Conservation (phyloP, 1,139 yeast species). For the Yamadazyma mexicana region DNA sequence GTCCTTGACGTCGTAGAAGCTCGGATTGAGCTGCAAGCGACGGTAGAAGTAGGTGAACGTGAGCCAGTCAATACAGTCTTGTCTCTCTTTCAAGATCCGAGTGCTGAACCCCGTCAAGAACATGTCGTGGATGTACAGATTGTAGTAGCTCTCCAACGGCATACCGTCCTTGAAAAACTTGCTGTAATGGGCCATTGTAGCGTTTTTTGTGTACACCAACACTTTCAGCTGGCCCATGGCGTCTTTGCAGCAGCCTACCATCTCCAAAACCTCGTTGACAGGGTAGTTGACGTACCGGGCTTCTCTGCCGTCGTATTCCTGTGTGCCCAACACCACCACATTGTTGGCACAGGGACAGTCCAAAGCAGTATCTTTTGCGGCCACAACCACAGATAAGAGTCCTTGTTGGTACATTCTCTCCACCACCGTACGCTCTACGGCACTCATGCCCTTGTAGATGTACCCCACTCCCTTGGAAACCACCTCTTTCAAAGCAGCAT, state of each 20-base stretch:
- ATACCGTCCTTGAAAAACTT: slow-evolving; percentile 72
- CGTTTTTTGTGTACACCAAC: slow-evolving; percentile 55
- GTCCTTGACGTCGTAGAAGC: slow-evolving; percentile 78
- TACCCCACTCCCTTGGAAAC: slow-evolving; percentile 69
- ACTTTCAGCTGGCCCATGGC: slow-evolving; percentile 33
- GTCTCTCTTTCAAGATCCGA: slow-evolving; percentile 64
- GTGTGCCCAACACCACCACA: slow-evolving; percentile 72
- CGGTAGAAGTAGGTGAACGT: slow-evolving; percentile 83
- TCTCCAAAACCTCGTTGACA: slow-evolving; percentile 63
- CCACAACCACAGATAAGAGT: slow-evolving; percentile 53
- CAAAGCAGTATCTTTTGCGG: slow-evolving; percentile 55
- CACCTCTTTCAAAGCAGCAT: slow-evolving; percentile 43
- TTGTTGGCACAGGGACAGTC: slow-evolving; percentile 53
- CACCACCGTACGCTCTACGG: slow-evolving; percentile 53
- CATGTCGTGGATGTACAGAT: slow-evolving; percentile 59
- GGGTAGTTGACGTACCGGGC: slow-evolving; percentile 71
- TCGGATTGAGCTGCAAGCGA: slow-evolving; percentile 78
- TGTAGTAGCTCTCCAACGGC: slow-evolving; percentile 81
- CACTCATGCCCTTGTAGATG: slow-evolving; percentile 59
- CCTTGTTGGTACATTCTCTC: slow-evolving; percentile 52
- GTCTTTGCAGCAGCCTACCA: slow-evolving; percentile 63
- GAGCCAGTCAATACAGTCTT: slow-evolving; percentile 89
- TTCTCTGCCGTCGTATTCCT: slow-evolving; percentile 69
- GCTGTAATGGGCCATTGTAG: slow-evolving; percentile 63
- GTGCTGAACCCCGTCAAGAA: slow-evolving; percentile 72